Evolutionary conservation across 1,139 yeast species (phyloP).

Genomic region (Taphrina communis): DNA sequence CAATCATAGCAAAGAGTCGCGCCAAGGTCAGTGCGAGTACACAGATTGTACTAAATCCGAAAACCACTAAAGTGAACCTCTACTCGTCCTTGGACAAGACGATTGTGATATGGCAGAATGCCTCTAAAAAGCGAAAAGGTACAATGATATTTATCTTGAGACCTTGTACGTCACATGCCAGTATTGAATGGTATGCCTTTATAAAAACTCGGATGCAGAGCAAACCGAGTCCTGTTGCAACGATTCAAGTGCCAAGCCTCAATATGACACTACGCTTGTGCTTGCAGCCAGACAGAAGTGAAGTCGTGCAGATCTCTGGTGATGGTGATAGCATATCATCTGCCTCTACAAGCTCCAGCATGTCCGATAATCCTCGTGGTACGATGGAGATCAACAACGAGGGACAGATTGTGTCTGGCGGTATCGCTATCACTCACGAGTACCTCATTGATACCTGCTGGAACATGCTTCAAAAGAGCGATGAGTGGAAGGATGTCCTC

Average conservation of each 20-base stretch:
- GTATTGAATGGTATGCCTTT: constrained; percentile 69
- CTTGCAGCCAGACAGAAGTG: constrained; percentile 51
- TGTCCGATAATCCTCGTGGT: not conserved
- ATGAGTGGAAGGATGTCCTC: constrained; percentile 46
- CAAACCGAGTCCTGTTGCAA: constrained; percentile 50
- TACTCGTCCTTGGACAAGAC: constrained; percentile 70
- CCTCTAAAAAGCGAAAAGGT: constrained; percentile 44
- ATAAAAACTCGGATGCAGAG: constrained; percentile 57
- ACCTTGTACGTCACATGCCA: constrained; percentile 60
- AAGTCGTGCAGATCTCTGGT: not conserved
- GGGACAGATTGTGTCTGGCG: constrained; percentile 37
- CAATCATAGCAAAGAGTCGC: constrained; percentile 48
- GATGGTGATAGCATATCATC: constrained; percentile 11
- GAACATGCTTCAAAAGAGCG: constrained; percentile 48
- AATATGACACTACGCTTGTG: constrained; percentile 54
- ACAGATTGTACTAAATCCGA: constrained; percentile 44
- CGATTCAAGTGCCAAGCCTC: constrained; percentile 62
- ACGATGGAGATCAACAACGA: constrained; percentile 23
- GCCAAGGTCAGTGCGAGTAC: constrained; percentile 38
- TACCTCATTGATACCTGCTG: constrained; percentile 50
- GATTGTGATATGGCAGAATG: constrained; percentile 22
- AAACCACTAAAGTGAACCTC: constrained; percentile 56
- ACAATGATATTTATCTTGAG: constrained; percentile 61
- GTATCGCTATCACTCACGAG: constrained; percentile 46
- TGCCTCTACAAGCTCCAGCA: not conserved